Evolutionary conservation across 2,329 filamentous ascomycete species (phyloP).

Genomic region (Ceratocystis diversiconidia): DNA sequence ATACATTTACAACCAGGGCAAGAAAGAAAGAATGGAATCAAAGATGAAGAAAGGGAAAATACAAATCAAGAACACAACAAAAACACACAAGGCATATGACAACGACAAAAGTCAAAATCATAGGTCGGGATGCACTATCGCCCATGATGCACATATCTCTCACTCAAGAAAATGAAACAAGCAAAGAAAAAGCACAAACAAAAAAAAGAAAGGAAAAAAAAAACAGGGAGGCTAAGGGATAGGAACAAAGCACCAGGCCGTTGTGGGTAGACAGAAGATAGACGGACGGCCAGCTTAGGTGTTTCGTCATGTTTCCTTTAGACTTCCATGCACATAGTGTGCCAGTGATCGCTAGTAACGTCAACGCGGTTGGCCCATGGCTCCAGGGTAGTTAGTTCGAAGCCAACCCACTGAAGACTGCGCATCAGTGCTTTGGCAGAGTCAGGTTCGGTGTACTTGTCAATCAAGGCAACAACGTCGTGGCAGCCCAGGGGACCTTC

Average conservation of each 20-base stretch:
- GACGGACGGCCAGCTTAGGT: background rate
- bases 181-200: constrained; percentile 6
- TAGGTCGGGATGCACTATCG: constrained; percentile 14
- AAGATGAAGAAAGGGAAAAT: background rate
- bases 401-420: constrained; percentile 86
- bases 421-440: constrained; percentile 57
- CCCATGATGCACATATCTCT: constrained; percentile 6
- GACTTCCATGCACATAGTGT: constrained; percentile 80
- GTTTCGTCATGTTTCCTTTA: constrained; percentile 27
- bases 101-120: background rate
- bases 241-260: background rate
- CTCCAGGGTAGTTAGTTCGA: constrained; percentile 67
- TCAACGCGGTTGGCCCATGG: constrained; percentile 53
- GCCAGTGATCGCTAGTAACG: constrained; percentile 62
- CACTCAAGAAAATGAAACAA: constrained; percentile 18
- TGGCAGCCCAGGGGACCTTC: constrained; percentile 61
- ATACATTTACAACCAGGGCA: background rate
- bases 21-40: background rate
- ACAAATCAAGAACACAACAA: background rate
- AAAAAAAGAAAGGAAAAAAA: constrained; percentile 12
- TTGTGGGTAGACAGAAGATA: background rate
- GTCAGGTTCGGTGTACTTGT: constrained; percentile 49
- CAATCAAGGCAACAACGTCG: constrained; percentile 67
- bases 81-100: constrained; percentile 2
- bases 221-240: background rate